Base-by-base conservation (phyloP, 441 rosid species). In the Adansonia gregorii region DNA sequence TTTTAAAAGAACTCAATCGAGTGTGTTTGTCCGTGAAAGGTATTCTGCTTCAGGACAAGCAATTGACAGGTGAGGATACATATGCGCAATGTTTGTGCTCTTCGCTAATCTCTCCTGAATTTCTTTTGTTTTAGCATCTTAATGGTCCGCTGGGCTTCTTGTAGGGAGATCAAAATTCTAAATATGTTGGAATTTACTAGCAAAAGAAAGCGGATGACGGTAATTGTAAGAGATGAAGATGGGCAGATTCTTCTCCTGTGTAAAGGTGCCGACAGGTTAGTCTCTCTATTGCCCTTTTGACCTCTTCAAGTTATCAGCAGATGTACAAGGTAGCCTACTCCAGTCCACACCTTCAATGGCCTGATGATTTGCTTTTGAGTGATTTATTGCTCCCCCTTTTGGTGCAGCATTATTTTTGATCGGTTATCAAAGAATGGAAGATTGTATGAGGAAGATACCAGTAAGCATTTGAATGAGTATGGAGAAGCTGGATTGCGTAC, bases 251-350 rank as follows among this genome's bases (percentile, higher is more conserved):
- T 95, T 80, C 87, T 95, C 80, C 83, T 95, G 74, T 94, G 99
- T 90, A 95, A 95, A 90, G 99, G 99, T 79, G 99, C 99, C 64
- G 99, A 95, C 92, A 94, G 99, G 99, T 95, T 83, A 76, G 86
- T 73, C 67, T 74, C 59, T 45, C 17, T 63, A 61, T 51, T 69
- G 11, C 20, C 51, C 17, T 43, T 69, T 69, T 66, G 46, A 52
- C 60, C 27, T 68, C 22, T 74, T 56, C 52, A 45, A 66, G 35
- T 2, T 67, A 54, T 60, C 24, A 64, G 49, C 59, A 43, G 27
- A 24, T 24, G 27, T 24, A 24, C 15, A 55, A 46, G 69, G 46
- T 35, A 49, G 10, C 39, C 24, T 8, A 49, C 79, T 19, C 19
- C 15, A 22, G 4, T 9, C 14, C 0, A 8, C 20, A n/a, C 10